A percentile compares a stretch with the other conserved stretches of the same genome.
phyloP scores from a whole-genome alignment of 1,284 basidiomycete species.

The Quambalaria eucalypti region DNA sequence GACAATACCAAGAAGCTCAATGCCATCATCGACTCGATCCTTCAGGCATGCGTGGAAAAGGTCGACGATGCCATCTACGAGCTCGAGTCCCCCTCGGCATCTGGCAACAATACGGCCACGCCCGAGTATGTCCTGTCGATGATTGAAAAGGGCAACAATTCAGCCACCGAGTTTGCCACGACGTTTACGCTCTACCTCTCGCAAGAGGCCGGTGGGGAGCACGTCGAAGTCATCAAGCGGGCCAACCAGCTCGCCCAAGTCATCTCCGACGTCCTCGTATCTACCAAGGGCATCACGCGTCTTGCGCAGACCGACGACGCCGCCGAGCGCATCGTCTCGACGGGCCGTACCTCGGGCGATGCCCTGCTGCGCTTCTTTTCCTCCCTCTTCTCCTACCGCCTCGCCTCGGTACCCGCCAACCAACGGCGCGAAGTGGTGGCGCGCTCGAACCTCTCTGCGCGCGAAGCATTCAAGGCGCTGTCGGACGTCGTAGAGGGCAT shows the following conservation, averaged over 20 bases:
- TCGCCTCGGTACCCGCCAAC: constrained; percentile 52
- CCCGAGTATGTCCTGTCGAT: constrained; percentile 96
- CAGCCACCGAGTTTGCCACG: constrained; percentile 89
- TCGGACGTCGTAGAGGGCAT: constrained; percentile 78
- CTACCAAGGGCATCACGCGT: constrained; percentile 89
- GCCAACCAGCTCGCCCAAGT: constrained; percentile 94
- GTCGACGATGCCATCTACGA: constrained; percentile 96
- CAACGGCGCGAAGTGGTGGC: constrained; percentile 80
- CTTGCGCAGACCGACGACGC: constrained; percentile 82
- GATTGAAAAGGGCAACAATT: constrained; percentile 91
- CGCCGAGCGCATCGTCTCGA: constrained; percentile 72
- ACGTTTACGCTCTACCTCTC: constrained; percentile 84
- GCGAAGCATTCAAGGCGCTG: constrained; percentile 69
- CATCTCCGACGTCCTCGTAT: constrained; percentile 79
- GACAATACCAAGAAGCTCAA: constrained; percentile 98
- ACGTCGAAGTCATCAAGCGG: constrained; percentile 95
- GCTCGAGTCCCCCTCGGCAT: constrained; percentile 84
- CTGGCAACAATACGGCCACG: constrained; percentile 88
- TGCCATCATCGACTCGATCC: constrained; percentile 94
- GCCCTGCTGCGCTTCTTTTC: constrained; percentile 84
- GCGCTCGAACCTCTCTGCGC: constrained; percentile 78
- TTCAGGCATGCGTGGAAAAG: constrained; percentile 87
- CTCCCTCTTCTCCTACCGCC: constrained; percentile 89
- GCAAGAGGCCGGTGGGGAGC: constrained; percentile 79
- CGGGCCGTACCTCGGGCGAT: constrained; percentile 81